A percentile compares a stretch with the other conserved stretches of the same genome.
These are phyloP conservation scores for Calophaca sinica DNA, from an alignment of 306 rosid genomes.

Conservation along the genomic window DNA sequence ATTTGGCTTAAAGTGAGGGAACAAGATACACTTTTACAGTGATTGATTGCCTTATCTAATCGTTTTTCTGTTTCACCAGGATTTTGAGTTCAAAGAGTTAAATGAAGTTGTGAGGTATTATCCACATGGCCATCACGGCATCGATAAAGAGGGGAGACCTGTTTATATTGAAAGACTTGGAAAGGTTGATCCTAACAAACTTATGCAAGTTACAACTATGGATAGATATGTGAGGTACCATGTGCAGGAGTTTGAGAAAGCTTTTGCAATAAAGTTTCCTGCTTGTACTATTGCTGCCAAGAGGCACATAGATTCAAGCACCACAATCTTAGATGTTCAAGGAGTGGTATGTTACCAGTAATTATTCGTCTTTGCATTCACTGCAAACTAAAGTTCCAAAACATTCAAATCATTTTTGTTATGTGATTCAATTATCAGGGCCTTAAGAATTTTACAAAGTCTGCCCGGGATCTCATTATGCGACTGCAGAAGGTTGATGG, in stretches of 20 bases:
- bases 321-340: constrained; percentile 95
- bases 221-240: constrained; percentile 93
- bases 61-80: constrained; percentile 55
- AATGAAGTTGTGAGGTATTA: constrained; percentile 82
- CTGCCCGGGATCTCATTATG: constrained; percentile 85
- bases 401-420: constrained; percentile 23
- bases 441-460: constrained; percentile 88
- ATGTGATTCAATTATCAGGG: constrained; percentile 60
- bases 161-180: constrained; percentile 94
- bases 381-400: constrained; percentile 21
- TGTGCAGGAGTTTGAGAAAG: constrained; percentile 87
- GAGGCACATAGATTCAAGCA: constrained; percentile 96
- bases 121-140: constrained; percentile 97
- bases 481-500: constrained; percentile 92
- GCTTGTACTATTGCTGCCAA: constrained; percentile 97
- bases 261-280: constrained; percentile 91
- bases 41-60: constrained; percentile 2
- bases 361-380: constrained; percentile 15
- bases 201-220: constrained; percentile 93
- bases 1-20: not conserved
- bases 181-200: constrained; percentile 91
- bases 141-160: constrained; percentile 97
- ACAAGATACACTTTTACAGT: constrained; percentile 7
- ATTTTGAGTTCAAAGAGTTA: constrained; percentile 84
- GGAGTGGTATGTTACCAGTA: constrained; percentile 82